phyloP scores from a whole-genome alignment of 257 asterid genomes.

The Lycium ferocissimum region DNA sequence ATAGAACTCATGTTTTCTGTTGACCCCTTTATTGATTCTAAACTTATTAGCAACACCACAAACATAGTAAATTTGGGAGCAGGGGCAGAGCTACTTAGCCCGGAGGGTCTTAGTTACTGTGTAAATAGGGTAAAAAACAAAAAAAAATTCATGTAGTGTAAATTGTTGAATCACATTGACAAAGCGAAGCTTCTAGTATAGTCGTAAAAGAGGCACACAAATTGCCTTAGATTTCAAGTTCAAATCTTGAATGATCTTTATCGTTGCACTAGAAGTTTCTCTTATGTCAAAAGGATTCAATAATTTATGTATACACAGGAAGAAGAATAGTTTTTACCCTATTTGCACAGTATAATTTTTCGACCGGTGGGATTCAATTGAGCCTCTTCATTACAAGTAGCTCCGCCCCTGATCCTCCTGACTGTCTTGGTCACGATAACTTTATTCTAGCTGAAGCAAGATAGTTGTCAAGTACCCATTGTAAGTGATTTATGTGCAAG shows the following conservation, averaged over 20 bases:
- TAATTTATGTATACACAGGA: too few species aligned
- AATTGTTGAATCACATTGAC: neutral
- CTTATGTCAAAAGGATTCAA: too few species aligned
- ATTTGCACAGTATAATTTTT: too few species aligned
- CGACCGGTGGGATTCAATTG: too few species aligned
- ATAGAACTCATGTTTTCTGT: neutral
- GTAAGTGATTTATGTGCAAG: neutral
- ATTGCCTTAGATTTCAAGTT: too few species aligned
- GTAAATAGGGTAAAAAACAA: neutral
- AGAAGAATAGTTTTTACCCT: too few species aligned
- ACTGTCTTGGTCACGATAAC: neutral
- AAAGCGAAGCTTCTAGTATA: too few species aligned
- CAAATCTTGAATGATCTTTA: too few species aligned
- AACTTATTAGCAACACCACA: neutral
- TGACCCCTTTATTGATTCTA: neutral
- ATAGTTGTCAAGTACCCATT: neutral
- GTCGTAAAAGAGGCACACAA: too few species aligned
- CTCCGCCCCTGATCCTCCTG: neutral
- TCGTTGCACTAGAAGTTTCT: too few species aligned
- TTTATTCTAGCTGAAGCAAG: neutral
- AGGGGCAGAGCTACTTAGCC: neutral
- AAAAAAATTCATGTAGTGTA: neutral
- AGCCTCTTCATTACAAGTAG: neutral
- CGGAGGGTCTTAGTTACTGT: neutral
- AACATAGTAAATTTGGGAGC: neutral